These are phyloP conservation scores for Diospyros kaki DNA, from an alignment of 148 eudicot species.

Conservation along the genomic window DNA sequence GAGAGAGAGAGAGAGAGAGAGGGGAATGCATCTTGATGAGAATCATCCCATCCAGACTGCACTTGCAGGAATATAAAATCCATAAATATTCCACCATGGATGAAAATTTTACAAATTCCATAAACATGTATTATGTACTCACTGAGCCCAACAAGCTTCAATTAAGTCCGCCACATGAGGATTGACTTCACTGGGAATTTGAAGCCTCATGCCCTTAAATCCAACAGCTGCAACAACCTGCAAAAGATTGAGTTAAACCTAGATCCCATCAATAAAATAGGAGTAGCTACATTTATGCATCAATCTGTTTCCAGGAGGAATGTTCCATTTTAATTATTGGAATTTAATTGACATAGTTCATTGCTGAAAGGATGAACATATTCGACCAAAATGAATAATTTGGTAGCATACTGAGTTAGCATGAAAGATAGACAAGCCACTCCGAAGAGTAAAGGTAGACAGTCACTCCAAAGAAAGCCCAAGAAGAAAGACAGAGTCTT, in stretches of 20 bases:
- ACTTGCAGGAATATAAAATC: too few species aligned
- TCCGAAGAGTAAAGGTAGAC: neutral
- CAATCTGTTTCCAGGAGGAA: neutral
- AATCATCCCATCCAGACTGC: neutral
- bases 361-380: neutral
- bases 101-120: neutral
- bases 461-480: neutral
- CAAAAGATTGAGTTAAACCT: neutral
- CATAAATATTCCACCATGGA: too few species aligned
- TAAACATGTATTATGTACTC: constrained; percentile 17
- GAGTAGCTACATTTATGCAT: neutral
- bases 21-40: neutral
- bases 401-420: neutral
- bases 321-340: neutral
- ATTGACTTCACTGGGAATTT: constrained; percentile 72
- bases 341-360: neutral
- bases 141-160: constrained; percentile 91
- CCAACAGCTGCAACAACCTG: constrained; percentile 91
- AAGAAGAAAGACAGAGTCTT: too few species aligned
- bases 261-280: constrained; percentile 5
- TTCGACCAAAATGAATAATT: neutral
- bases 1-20: neutral
- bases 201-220: constrained; percentile 67
- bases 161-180: constrained; percentile 73
- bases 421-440: neutral